Base-by-base conservation (phyloP, 371 early-diverging fungal species). In the Chytridiales sp. region DNA sequence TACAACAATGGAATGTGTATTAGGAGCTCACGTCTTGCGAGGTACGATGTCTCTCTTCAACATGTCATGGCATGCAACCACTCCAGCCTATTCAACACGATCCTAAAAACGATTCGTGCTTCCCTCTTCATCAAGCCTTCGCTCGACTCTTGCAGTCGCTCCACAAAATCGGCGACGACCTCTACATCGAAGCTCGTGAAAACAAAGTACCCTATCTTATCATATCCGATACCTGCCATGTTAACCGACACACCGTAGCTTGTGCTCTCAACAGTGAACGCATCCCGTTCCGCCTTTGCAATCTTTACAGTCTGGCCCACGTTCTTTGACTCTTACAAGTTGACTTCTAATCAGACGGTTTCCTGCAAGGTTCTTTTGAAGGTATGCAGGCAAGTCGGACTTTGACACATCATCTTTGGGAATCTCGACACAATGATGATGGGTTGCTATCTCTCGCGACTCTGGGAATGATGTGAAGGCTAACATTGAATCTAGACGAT, bases 271-370 rank as follows among this genome's bases (percentile, higher is more conserved):
- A 69, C 79, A 1, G 72, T 82, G 47, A 85, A 84, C 61, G 63
- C 78, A 0, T 75, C 84, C 9, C 71, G 80, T 27, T 79, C 83
- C 0, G 85, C 82, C 0, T 82, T 76, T 54, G 73, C 70, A 21
- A 60, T 67, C 22, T 68, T 80, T 31, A 66, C 66, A 3, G 62
- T 81, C 11, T 64, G 50, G 2, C 59, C 64, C 21, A 56, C 51
- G 30, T 85, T 83, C 69, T 85, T 85, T 58, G 82, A 79, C 21
- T 42, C 60, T 1, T 84, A 75, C 64, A 41, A 59, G 9, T 29
- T 43, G 3, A 40, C n/a, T 11, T n/a, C 54, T 4, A 62, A 40
- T 8, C 26, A 19, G 17, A 44, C 59, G 2, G 39, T 27, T 27
- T 48, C 38, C 47, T 62, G 61, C 40, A 66, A 64, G 44, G 55